Evolutionary conservation across 495 filamentous ascomycete genomes (phyloP), one percentile per base, ranked within the genome.

Genomic region (Penicillium silybi): DNA sequence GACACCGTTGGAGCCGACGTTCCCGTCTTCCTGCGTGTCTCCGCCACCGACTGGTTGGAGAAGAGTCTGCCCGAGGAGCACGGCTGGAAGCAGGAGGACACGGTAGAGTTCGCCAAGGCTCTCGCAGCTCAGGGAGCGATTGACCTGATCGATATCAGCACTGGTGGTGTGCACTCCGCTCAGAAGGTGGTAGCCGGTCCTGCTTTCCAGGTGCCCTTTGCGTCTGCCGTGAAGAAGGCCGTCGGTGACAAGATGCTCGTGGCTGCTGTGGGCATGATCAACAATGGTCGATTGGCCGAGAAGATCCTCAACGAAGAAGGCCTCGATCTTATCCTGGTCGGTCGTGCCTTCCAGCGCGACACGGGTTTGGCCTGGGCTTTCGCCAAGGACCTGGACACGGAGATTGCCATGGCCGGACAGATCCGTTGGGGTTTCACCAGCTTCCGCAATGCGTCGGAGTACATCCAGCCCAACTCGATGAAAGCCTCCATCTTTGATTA

Each of bases 321-420:
- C 0, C 53, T 88, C 13, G 87, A 90, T 63, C 55, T 85, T 3
- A 74, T 79, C 16, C 65, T 85, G 29, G 80, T 80, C 7, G 87
- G 87, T 1, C 69, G 87, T 41, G 75, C 76, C 48, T 91, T 89
- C 69, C 83, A 86, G 69, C 85, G 85, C 71, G 83, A 88, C 54
- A 84, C 82, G 5, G 79, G 79, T 26, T 52, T 88, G 40, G 82
- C 85, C 40, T 88, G 86, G 81, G 68, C 67, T 1, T 89, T 78
- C 69, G 86, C 85, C 0, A 82, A 88, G 61, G 85, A 90, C 48
- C 56, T 90, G 51, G 80, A 74, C 4, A 66, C 83, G 15, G 72
- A 82, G 55, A 82, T 86, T 22, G 70, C 81, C 34, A 77, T 81
- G 54, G 80, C 85, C 8, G 82, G 78, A 48, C 86, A 90, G 73